Evolutionary conservation across 2,329 filamentous ascomycete species (phyloP), one percentile per base, ranked within the genome.

Genomic region (Talaromyces islandicus): DNA sequence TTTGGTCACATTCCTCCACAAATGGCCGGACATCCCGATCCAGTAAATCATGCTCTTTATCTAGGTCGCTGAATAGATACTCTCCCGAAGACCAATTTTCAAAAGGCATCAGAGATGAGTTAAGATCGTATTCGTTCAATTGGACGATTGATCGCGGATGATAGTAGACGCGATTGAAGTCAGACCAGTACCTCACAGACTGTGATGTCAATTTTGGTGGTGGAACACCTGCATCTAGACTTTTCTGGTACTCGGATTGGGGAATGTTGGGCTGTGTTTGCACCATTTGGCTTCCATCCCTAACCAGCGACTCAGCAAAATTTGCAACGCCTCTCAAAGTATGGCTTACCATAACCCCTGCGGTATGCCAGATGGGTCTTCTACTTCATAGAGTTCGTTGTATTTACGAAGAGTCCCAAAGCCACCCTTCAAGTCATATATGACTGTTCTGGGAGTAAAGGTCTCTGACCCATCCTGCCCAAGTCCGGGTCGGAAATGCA

Each of bases 401-500:
- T 92, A 88, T 76, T 92, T 92, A 67, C 87, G 85, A 67, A 99
- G 77, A 7, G 91, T 90, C 6, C 94, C 94, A 75, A 97, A 97
- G 0, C 89, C 91, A 30, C 91, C 91, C 73, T 97, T 97, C 35
- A 97, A 81, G 71, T 99, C 94, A 73, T 99, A 99, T 61, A 99
- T 89, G 61, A 99, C 80, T 0, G 92, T 91, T 64, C 94, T 85
- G 4, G 94, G 94, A 53, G 92, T 93, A 71, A 90, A 99, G 0
- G 94, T 99, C 66, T 99, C 94, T 7, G 86, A 82, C 19, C 92
- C 92, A 76, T 95, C 91, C 0, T 86, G 86, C 21, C 89, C 91
- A 61, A 95, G 73, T 2, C 94, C 94, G 0, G 90, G 83, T 17
- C 93, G 84, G 77, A 96, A 99, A 73, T 96, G 91, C 56, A 97